Base-by-base conservation (phyloP, 2,329 filamentous ascomycete species). In the Fusarium napiforme region DNA sequence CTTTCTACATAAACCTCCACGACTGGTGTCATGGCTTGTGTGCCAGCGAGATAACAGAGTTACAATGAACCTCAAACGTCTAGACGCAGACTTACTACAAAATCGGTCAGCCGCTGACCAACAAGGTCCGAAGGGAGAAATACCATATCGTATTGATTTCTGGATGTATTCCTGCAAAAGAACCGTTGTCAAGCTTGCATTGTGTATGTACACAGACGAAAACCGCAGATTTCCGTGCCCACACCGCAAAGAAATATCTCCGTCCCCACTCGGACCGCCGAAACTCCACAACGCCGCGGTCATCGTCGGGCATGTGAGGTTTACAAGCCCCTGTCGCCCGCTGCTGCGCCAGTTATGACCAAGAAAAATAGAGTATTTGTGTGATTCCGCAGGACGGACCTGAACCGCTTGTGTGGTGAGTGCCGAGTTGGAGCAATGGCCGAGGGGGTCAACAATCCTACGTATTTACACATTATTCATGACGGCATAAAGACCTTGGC, bases 261-360 rank as follows among this genome's bases (percentile, higher is more conserved):
- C 59, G 67, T 69, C 19, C 52, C 75, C 75, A 72, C 75, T 61
- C 75, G 75, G 75, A 32, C 69, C 71, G 49, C 58, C 47, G 55
- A 65, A 53, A 50, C 62, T 49, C 75, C 75, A 76, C 75, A 59
- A 66, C 60, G 73, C 76, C 65, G 71, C 76, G 75, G 76, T 63
- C 75, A 76, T 62, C 63, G 60, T 75, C 76, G 76, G 75, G 65
- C 64, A 64, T 74, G 67, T 66, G 61, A 60, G 59, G 62, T 52
- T 46, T 36, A 43, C 49, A 58, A 49, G 50, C 58, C 30, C 19
- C 30, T 50, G 45, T 34, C 16, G 15, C 32, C 46, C 37, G 32
- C 30, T 39, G 28, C 37, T 42, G 62, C 28, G 36, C 32, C 37
- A 50, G 55, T 19, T 55, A 42, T 64, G 62, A 37, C 62, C 28